phyloP scores from a whole-genome alignment of 768 basidiomycete genomes.

The Rhizopogon vinicolor region DNA sequence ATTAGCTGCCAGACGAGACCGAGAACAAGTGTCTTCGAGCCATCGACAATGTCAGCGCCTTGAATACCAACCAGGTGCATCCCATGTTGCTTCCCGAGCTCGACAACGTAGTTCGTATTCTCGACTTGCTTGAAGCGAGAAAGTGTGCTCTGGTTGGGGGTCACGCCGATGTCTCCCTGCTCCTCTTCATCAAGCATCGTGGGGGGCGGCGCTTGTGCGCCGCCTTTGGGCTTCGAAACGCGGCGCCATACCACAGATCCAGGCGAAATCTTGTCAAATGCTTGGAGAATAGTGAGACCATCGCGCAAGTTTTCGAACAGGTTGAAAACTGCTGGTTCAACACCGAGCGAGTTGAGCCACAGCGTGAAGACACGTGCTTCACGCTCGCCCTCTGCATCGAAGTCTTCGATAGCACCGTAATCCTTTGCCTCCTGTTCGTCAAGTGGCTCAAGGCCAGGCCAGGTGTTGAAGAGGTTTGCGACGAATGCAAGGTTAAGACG shows the following conservation, averaged over 20 bases:
- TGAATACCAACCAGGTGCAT: conserved; percentile 98
- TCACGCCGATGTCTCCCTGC: conserved; percentile 77
- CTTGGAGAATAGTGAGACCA: conserved; percentile 87
- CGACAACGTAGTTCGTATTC: conserved; percentile 95
- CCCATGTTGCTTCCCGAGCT: conserved; percentile 86
- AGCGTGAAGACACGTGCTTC: conserved; percentile 97
- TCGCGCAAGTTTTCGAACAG: conserved; percentile 95
- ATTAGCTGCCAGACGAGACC: conserved; percentile 98
- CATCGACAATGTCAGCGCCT: conserved; percentile 96
- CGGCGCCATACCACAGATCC: conserved; percentile 93
- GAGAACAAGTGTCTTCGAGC: conserved; percentile 85
- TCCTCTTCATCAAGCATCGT: conserved; percentile 44
- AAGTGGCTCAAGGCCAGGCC: conserved; percentile 90
- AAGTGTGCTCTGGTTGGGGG: conserved; percentile 77
- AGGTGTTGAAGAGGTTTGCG: conserved; percentile 97
- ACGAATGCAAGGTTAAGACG: conserved; percentile 98
- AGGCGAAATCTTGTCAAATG: conserved; percentile 93
- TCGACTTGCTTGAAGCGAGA: conserved; percentile 98
- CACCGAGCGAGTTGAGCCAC: conserved; percentile 96
- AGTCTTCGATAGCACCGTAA: conserved; percentile 89
- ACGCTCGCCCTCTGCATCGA: conserved; percentile 97
- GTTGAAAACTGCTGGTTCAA: conserved; percentile 95
- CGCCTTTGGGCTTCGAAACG: conserved; percentile 85
- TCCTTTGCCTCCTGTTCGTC: conserved; percentile 93
- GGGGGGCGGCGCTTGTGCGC: conserved; percentile 35